Evolutionary conservation across 345 rosid species (phyloP).

Genomic region (Eucalyptus lansdowneana): DNA sequence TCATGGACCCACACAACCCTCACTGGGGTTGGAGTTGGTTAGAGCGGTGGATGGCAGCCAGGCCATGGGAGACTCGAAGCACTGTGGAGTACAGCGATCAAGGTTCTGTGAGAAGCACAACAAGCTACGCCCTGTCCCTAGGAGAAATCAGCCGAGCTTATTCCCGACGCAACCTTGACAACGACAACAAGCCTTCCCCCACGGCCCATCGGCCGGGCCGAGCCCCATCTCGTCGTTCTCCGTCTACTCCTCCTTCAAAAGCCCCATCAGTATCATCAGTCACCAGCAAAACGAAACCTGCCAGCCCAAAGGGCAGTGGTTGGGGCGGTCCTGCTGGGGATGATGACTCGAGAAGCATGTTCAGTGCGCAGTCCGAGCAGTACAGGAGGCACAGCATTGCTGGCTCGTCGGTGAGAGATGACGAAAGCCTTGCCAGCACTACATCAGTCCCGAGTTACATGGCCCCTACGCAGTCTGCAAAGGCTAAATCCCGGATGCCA

Average conservation of each 20-base stretch:
- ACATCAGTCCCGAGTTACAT: constrained; percentile 59
- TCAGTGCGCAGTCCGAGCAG: constrained; percentile 47
- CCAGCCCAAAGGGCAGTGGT: constrained; percentile 33
- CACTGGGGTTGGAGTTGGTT: constrained; percentile 99
- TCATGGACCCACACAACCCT: constrained; percentile 65
- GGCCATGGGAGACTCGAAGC: constrained; percentile 60
- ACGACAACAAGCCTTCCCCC: constrained; percentile 23
- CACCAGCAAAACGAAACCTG: constrained; percentile 13
- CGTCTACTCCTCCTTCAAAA: constrained; percentile 31
- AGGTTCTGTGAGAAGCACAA: constrained; percentile 43
- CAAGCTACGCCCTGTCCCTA: constrained; percentile 30
- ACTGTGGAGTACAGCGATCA: constrained; percentile 30
- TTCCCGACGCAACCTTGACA: constrained; percentile 9
- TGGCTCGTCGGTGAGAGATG: constrained; percentile 50
- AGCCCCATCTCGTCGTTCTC: constrained; percentile 22
- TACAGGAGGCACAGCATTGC: constrained; percentile 69
- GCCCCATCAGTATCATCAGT: constrained; percentile 14
- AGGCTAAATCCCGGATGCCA: constrained; percentile 35
- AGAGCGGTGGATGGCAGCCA: constrained; percentile 86
- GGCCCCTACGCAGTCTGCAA: constrained; percentile 57
- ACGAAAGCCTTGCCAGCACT: constrained; percentile 61
- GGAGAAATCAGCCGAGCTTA: constrained; percentile 38
- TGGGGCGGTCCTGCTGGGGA: constrained; percentile 18
- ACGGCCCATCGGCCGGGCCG: constrained; percentile 15
- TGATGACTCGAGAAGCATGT: constrained; percentile 49